These are phyloP conservation scores for Botryotinia narcissicola DNA, from an alignment of 2,329 filamentous ascomycete genomes.

Conservation along the genomic window DNA sequence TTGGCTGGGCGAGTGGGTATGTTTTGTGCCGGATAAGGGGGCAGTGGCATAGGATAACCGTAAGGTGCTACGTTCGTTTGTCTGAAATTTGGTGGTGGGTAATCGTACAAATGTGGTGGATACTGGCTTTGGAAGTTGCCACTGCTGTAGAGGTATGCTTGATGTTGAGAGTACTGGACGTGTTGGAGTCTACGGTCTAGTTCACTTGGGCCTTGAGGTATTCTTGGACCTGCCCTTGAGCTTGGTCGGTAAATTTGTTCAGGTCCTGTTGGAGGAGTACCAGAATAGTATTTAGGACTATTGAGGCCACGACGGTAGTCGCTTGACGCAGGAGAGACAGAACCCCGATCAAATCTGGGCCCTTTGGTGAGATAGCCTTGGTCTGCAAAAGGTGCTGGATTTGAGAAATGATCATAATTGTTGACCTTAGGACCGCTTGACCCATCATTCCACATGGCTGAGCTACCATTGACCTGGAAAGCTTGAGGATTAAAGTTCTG, in stretches of 20 bases:
- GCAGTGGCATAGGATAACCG: slow-evolving; percentile 39
- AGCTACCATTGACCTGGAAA: slow-evolving; percentile 29
- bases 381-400: slow-evolving; percentile 34
- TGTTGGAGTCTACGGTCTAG: slow-evolving; percentile 35
- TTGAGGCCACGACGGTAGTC: slow-evolving; percentile 37
- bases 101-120: slow-evolving; percentile 42
- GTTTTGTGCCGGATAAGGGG: slow-evolving; percentile 29
- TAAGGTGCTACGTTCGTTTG: slow-evolving; percentile 38
- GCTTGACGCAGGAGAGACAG: slow-evolving; percentile 36
- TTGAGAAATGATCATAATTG: slow-evolving; percentile 32
- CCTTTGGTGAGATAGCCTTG: slow-evolving; percentile 35
- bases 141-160: slow-evolving; percentile 40
- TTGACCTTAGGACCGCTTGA: slow-evolving; percentile 30
- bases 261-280: slow-evolving; percentile 32
- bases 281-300: slow-evolving; percentile 37
- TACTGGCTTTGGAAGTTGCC: slow-evolving; percentile 43
- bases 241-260: slow-evolving; percentile 35
- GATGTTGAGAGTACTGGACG: slow-evolving; percentile 31
- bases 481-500: slow-evolving; percentile 30
- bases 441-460: slow-evolving; percentile 34
- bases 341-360: slow-evolving; percentile 34
- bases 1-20: slow-evolving; percentile 37
- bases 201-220: slow-evolving; percentile 32
- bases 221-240: slow-evolving; percentile 33
- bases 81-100: slow-evolving; percentile 39